Evolutionary conservation across 1,139 yeast genomes (phyloP), one percentile per base, ranked within the genome.

Genomic region (Candida smagusa): DNA sequence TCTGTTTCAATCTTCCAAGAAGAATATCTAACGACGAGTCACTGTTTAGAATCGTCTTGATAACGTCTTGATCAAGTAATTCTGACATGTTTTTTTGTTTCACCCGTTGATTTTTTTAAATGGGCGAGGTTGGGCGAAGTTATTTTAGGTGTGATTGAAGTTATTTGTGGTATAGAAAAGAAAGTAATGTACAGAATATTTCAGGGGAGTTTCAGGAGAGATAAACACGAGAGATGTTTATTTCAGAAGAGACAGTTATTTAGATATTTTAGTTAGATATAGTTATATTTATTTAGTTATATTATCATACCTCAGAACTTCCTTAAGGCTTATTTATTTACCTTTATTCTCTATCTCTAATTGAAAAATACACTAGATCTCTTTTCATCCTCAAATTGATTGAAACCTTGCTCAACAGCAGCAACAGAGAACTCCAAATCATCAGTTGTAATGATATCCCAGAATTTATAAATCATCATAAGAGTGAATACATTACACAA

Each of bases 401-500:
- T 45, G n/a, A 67, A 62, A 4, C 70, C 72, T 35, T 64, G 68
- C 45, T 70, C 75, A 9, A 62, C 70, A 31, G 58, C 63, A 12
- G 76, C 75, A 37, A 88, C 95, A 36, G 92, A 80, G 59, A 92
- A 92, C 63, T 92, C 98, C 53, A 90, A 78, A 59, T 92, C 97
- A 54, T 92, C 97, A 42, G 82, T 79, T n/a, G 97, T 92, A 38
- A 92, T 84, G 78, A 88, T 86, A 54, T 90, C 97, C 97, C 97
- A 92, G 51, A 81, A 87, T 63, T 92, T 90, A 68, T 89, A 90
- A 40, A 90, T 71, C 97, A 92, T 90, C 96, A 92, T 89, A 39
- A 84, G 68, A 6, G 95, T 75, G 53, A 88, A 85, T 35, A 88
- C 59, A 56, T 86, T 87, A 54, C 95, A 79, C 32, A 87, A 53